Evolutionary conservation across 1,284 basidiomycete species (phyloP).

Genomic region (Paramarasmius palmivorus): DNA sequence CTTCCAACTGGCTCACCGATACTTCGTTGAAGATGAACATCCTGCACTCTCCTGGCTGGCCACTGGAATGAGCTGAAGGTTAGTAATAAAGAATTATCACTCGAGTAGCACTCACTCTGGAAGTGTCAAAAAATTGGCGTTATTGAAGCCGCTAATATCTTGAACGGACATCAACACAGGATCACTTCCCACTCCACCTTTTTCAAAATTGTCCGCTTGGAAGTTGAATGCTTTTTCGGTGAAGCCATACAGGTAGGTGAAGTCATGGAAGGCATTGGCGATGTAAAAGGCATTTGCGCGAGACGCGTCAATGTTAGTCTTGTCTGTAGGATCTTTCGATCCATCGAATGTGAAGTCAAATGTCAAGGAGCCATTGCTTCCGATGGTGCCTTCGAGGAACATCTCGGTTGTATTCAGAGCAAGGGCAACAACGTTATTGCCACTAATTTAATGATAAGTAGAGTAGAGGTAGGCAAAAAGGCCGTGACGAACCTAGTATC

Average conservation of each 20-base stretch:
- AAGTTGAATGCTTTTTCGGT: conserved; percentile 12
- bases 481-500: background rate
- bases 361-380: no score
- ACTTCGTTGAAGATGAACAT: conserved; percentile 40
- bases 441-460: conserved; percentile 20
- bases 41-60: conserved; percentile 25
- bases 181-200: conserved; percentile 19
- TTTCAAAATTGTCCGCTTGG: conserved; percentile 9
- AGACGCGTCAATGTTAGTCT: background rate
- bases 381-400: conserved; percentile 5
- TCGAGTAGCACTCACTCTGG: conserved; percentile 33
- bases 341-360: background rate
- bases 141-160: conserved; percentile 35
- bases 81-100: no score
- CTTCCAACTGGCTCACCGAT: conserved; percentile 14
- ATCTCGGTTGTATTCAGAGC: conserved; percentile 27
- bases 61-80: conserved; percentile 18
- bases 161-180: conserved; percentile 35
- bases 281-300: background rate
- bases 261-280: background rate
- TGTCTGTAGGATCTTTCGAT: conserved; percentile 1
- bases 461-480: background rate
- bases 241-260: background rate
- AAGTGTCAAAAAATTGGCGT: conserved; percentile 44
- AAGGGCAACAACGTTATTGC: conserved; percentile 41